Conservation (phyloP, 345 rosid genomes). For the Kernera saxatilis region DNA sequence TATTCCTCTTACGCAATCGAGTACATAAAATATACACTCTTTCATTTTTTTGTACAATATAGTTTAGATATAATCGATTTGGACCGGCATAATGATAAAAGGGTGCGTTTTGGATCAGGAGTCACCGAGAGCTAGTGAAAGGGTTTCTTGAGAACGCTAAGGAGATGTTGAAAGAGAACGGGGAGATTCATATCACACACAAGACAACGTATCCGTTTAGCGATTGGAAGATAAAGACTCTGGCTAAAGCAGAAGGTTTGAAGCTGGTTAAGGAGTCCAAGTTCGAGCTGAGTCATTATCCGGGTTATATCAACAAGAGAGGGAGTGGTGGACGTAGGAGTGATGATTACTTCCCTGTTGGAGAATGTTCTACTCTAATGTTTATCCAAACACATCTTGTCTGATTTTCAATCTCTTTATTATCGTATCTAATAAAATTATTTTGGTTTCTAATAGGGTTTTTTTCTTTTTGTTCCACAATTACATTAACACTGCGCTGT, state of each 20-base stretch:
- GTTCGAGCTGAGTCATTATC: conserved; percentile 35
- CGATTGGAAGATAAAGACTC: conserved; percentile 33
- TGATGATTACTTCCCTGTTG: conserved; percentile 10
- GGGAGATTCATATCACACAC: conserved; percentile 59
- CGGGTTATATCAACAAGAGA: conserved; percentile 47
- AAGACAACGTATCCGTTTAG: conserved; percentile 44
- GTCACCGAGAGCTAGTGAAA: conserved; percentile 32
- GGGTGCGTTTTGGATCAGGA: conserved; percentile 4
- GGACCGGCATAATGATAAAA: not conserved
- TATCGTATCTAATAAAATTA: not conserved
- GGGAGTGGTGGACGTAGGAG: conserved; percentile 39
- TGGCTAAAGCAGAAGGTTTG: conserved; percentile 36
- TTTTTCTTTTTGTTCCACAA: not conserved
- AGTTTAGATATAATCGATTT: not conserved
- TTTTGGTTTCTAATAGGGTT: not conserved
- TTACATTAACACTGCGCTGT: no score
- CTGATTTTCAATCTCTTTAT: not conserved
- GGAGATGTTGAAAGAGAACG: conserved; percentile 34
- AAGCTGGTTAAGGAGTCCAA: conserved; percentile 11
- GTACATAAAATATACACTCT: not conserved
- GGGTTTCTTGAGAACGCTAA: conserved; percentile 45
- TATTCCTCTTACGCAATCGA: not conserved
- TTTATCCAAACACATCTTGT: not conserved
- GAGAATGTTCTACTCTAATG: conserved; percentile 26
- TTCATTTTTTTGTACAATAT: not conserved